Evolutionary conservation across 768 basidiomycete genomes (phyloP), one percentile per base, ranked within the genome.

Genomic region (Cystobasidium onofrii): DNA sequence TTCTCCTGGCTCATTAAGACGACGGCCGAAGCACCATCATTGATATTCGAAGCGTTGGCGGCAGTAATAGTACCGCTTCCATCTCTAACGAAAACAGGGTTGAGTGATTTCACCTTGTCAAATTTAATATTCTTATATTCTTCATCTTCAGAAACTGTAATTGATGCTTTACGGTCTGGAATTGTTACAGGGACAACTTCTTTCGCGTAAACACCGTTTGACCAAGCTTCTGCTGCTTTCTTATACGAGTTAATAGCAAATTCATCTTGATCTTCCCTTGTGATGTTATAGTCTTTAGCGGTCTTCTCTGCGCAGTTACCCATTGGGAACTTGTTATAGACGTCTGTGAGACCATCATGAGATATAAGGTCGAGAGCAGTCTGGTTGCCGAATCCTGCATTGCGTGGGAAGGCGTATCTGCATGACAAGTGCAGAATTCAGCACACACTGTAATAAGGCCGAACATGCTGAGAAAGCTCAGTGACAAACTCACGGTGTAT

Each of bases 121-220:
- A 87, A 93, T 79, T 95, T 87, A 76, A 99, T 87, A 77, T 92
- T 90, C 85, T 94, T 98, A 86, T 92, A 97, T 80, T 98, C 96
- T 82, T 99, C 96, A 79, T 99, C 96, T 84, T 98, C 94, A 76
- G 85, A 85, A 64, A 96, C 81, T 34, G 86, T 88, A 27, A 83
- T 83, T 50, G 92, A 91, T 84, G 96, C 97, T 85, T 92, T 92
- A 1, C 73, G 80, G 69, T 90, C 90, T 81, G 90, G 90, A 83
- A 98, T 87, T 9, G 88, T 89, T 15, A 98, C 87, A 1, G 92
- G 91, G 0, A 89, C 91, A 65, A 97, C 87, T 84, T 99, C 95
- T 15, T 86, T 87, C 74, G 88, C 85, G 81, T 93, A 99, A 36
- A 85, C 87, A 66, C 93, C 93, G 12, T 85, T 84, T 78, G 87